These are phyloP conservation scores for Boletales sp. DNA, from an alignment of 768 basidiomycete species.

Conservation along the genomic window DNA sequence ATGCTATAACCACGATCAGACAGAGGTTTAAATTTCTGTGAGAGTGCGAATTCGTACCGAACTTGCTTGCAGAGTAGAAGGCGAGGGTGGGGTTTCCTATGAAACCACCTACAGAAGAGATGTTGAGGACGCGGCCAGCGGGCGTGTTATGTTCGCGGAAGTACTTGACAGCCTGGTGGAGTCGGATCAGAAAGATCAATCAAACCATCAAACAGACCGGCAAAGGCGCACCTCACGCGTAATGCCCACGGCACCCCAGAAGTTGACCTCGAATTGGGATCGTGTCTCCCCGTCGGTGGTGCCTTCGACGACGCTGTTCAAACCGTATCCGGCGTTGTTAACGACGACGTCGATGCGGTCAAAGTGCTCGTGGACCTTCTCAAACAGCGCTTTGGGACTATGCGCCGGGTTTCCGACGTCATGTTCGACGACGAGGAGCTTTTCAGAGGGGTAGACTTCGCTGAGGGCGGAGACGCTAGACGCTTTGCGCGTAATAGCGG, in stretches of 20 bases:
- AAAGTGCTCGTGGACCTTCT: conserved; percentile 20
- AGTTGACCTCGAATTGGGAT: conserved; percentile 30
- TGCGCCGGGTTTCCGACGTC: conserved; percentile 28
- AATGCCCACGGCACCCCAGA: conserved; percentile 28
- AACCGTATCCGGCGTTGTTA: conserved; percentile 31
- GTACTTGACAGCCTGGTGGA: conserved; percentile 20
- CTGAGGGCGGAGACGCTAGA: conserved; percentile 16
- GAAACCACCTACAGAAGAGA: conserved; percentile 21
- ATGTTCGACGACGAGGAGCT: conserved; percentile 27
- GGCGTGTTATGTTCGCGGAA: conserved; percentile 30
- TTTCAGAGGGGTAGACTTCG: conserved; percentile 11
- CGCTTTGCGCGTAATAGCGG: conserved; percentile 23
- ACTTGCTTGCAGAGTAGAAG: conserved; percentile 22
- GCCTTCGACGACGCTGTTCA: conserved; percentile 24
- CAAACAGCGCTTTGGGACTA: conserved; percentile 17
- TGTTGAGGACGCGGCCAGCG: conserved; percentile 20
- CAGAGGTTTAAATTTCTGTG: too few species aligned
- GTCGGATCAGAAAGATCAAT: neutral
- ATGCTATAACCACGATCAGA: conserved; percentile 6
- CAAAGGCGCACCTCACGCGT: conserved; percentile 18
- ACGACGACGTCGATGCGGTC: conserved; percentile 32
- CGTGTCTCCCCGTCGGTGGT: conserved; percentile 25
- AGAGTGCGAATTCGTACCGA: conserved; percentile 7
- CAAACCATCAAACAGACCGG: too few species aligned
- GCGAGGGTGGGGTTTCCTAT: conserved; percentile 11